A percentile compares a stretch with the other conserved stretches of the same genome.
Conservation (phyloP, 2,329 filamentous ascomycete species). For the Fusarium devonianum region DNA sequence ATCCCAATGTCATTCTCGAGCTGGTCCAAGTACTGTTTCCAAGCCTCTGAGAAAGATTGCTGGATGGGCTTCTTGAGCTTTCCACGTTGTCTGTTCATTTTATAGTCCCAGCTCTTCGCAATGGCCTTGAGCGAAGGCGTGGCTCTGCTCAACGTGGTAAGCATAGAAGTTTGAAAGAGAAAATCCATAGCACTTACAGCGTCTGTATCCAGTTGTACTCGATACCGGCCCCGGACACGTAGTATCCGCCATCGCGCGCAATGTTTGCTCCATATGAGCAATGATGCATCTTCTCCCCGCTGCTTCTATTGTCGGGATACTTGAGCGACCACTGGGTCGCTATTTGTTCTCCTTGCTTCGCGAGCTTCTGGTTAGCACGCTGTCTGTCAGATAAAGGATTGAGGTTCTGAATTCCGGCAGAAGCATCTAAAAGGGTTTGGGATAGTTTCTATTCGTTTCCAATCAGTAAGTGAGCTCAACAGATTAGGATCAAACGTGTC, state of each 20-base stretch:
- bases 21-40: conserved; percentile 1
- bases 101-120: conserved; percentile 1
- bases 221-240: too few relatives aligned
- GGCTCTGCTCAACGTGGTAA: background rate
- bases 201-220: conserved; percentile 16
- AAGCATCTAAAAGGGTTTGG: too few relatives aligned
- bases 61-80: conserved; percentile 2
- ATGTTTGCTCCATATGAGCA: conserved; percentile 6
- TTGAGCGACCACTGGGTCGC: background rate
- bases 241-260: background rate
- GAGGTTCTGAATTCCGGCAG: background rate
- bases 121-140: background rate
- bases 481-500: background rate
- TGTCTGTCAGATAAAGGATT: background rate
- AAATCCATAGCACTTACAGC: conserved; percentile 4
- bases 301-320: background rate
- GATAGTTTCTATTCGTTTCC: background rate
- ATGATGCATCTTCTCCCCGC: background rate
- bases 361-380: background rate
- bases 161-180: background rate
- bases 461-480: background rate
- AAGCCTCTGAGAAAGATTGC: background rate
- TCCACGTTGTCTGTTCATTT: conserved; percentile 6
- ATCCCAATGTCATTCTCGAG: conserved; percentile 1
- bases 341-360: background rate